Conservation (phyloP, 345 rosid genomes). For the Syzygium aqueum region DNA sequence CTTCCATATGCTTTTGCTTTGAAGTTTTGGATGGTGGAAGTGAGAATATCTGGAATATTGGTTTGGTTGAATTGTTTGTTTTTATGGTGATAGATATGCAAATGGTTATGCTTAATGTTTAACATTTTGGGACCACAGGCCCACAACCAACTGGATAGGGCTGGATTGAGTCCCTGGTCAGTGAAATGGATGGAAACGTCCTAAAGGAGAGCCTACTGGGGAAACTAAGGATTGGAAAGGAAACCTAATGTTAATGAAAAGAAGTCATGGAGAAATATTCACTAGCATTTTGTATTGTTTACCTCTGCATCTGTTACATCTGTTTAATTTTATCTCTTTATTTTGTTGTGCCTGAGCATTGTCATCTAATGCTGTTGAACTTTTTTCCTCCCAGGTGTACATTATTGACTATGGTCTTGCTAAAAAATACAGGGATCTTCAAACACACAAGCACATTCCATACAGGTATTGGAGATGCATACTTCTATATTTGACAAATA, state of each 20-base stretch:
- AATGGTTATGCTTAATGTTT: not conserved
- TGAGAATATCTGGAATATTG: not conserved
- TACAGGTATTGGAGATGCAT: conserved; percentile 31
- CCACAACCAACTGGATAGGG: not conserved
- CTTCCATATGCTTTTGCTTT: not conserved
- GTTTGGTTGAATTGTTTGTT: not conserved
- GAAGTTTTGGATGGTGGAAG: not conserved
- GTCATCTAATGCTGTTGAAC: not conserved
- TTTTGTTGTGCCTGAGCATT: not conserved
- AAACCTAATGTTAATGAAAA: not conserved
- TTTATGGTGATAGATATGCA: not conserved
- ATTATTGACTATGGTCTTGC: conserved; percentile 85
- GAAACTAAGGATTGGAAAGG: not conserved
- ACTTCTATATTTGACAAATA: not conserved
- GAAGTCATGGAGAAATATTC: not conserved
- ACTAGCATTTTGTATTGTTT: not conserved
- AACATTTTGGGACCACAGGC: not conserved
- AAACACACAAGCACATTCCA: conserved; percentile 86
- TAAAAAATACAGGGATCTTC: conserved; percentile 79
- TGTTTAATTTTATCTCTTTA: not conserved
- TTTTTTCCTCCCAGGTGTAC: conserved; percentile 42
- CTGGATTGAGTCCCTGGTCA: not conserved
- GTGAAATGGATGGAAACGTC: not conserved
- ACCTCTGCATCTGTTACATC: not conserved
- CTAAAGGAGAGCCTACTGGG: not conserved